These are phyloP conservation scores for Carex littledalei DNA, from an alignment of 176 grass and related monocot species.

Conservation along the genomic window DNA sequence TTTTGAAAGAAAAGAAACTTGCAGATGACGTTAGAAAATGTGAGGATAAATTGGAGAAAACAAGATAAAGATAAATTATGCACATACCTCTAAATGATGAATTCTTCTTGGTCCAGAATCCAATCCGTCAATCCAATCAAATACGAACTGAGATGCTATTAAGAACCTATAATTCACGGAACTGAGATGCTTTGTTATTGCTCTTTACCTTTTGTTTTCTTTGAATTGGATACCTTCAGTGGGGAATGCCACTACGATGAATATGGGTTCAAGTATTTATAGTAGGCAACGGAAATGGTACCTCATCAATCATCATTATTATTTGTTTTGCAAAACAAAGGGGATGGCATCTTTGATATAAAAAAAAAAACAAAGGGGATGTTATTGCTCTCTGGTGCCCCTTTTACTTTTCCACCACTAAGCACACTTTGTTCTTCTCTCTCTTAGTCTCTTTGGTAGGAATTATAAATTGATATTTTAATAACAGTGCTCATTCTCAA, in stretches of 20 bases:
- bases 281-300: background rate
- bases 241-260: background rate
- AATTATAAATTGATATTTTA: slow-evolving; percentile 3
- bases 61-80: background rate
- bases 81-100: slow-evolving; percentile 1
- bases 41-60: background rate
- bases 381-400: background rate
- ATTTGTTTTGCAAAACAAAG: background rate
- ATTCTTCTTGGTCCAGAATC: background rate
- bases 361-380: no score
- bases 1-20: background rate
- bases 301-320: background rate
- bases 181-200: background rate
- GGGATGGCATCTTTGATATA: background rate
- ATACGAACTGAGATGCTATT: background rate
- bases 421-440: background rate
- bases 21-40: background rate
- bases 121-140: background rate
- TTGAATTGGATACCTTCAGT: background rate
- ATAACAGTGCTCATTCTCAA: background rate
- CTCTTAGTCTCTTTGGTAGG: background rate
- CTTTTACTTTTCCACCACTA: background rate
- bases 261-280: slow-evolving; percentile 14
- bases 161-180: background rate
- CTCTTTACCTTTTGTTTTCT: background rate